These are phyloP conservation scores for Chlamydomonas sp. DNA, from an alignment of 139 green algal species.

Conservation along the genomic window DNA sequence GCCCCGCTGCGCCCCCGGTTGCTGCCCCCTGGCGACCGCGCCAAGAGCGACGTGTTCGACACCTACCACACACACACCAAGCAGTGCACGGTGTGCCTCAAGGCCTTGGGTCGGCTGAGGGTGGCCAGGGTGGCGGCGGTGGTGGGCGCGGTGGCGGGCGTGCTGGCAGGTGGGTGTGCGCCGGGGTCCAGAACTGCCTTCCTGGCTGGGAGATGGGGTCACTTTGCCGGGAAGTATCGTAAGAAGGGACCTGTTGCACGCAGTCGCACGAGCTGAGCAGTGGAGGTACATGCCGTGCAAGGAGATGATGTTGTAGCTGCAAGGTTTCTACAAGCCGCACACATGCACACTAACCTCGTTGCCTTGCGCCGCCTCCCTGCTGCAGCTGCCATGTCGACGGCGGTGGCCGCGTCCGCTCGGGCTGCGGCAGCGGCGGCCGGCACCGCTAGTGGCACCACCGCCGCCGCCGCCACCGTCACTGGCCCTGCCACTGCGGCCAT, in stretches of 20 bases:
- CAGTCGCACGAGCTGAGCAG: not conserved
- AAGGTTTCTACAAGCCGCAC: too few relatives aligned
- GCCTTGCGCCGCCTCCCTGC: not conserved
- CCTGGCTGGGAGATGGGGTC: not conserved
- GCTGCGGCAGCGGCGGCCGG: not conserved
- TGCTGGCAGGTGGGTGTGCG: not conserved
- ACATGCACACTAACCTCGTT: not conserved
- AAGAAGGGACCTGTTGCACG: not conserved
- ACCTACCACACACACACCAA: constrained; percentile 17
- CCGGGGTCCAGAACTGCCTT: not conserved
- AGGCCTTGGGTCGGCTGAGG: constrained; percentile 1
- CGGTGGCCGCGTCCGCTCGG: not conserved
- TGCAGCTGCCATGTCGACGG: not conserved
- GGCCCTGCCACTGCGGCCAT: not conserved
- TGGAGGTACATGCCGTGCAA: not conserved
- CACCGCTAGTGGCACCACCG: too few relatives aligned
- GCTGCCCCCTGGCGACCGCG: constrained; percentile 6
- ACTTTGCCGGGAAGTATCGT: not conserved
- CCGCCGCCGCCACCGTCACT: not conserved
- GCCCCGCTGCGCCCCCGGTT: too few relatives aligned
- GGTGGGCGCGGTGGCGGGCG: not conserved
- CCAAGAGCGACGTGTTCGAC: constrained; percentile 13
- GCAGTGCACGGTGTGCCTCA: constrained; percentile 17
- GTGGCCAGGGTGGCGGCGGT: not conserved
- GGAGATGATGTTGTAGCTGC: not conserved